These are phyloP conservation scores for Sphaceloma murrayae DNA, from an alignment of 2,329 filamentous ascomycete genomes.

Conservation along the genomic window DNA sequence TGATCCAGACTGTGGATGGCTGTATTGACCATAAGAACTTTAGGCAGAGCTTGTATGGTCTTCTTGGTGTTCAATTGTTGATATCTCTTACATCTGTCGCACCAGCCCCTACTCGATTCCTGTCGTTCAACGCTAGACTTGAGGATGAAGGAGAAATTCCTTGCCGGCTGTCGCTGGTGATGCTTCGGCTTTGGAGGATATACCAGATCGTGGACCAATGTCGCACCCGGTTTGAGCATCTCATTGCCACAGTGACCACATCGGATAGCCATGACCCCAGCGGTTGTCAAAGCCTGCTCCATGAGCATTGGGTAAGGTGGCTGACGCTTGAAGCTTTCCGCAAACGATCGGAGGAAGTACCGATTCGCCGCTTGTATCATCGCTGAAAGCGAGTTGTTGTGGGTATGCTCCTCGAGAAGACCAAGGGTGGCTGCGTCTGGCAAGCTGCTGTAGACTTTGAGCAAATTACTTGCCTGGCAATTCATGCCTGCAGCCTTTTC, in stretches of 20 bases:
- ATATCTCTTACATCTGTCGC: constrained; percentile 80
- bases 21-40: constrained; percentile 78
- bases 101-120: constrained; percentile 85
- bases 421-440: constrained; percentile 68
- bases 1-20: constrained; percentile 66
- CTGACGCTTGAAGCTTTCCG: constrained; percentile 63
- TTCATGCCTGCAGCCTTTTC: constrained; percentile 90
- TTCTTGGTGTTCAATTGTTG: constrained; percentile 79
- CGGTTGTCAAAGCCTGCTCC: constrained; percentile 64
- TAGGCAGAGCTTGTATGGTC: constrained; percentile 69
- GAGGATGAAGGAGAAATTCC: constrained; percentile 76
- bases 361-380: constrained; percentile 81
- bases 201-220: constrained; percentile 74
- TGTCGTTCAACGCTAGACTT: constrained; percentile 87
- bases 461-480: constrained; percentile 89
- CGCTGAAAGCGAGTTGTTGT: constrained; percentile 60
- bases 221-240: constrained; percentile 66
- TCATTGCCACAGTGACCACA: constrained; percentile 85
- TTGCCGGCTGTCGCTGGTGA: constrained; percentile 42
- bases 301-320: constrained; percentile 53
- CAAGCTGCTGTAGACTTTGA: constrained; percentile 79
- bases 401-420: constrained; percentile 73
- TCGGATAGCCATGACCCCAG: constrained; percentile 62
- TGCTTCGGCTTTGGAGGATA: constrained; percentile 53
- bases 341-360: constrained; percentile 66